These are phyloP conservation scores for Plenodomus lindquistii DNA, from an alignment of 2,329 filamentous ascomycete species.

Conservation along the genomic window DNA sequence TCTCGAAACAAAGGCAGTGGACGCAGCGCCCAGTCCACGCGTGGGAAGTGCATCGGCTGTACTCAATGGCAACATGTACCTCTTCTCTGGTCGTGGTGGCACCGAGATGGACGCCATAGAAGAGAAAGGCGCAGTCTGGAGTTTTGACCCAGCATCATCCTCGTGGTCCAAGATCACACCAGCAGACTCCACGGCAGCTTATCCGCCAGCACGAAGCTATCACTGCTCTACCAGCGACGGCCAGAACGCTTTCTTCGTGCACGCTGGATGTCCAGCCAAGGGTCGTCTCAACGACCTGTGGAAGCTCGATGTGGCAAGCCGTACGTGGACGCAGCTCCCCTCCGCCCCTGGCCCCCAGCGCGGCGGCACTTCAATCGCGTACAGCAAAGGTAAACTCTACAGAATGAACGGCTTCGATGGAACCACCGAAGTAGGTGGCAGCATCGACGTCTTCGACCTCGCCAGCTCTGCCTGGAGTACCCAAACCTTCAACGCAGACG, in stretches of 20 bases:
- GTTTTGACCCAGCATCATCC: conserved; percentile 67
- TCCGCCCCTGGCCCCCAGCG: conserved; percentile 68
- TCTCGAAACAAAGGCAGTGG: conserved; percentile 27
- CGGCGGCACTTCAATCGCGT: conserved; percentile 69
- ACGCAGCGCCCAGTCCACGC: conserved; percentile 64
- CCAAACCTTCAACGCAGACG: conserved; percentile 47
- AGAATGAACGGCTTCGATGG: conserved; percentile 83
- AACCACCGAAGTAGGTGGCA: conserved; percentile 68
- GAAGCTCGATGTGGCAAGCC: conserved; percentile 70
- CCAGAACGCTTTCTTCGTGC: conserved; percentile 71
- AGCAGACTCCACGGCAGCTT: conserved; percentile 49
- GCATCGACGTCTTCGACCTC: conserved; percentile 64
- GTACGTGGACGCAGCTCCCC: conserved; percentile 69
- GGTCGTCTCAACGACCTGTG: conserved; percentile 73
- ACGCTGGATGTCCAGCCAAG: conserved; percentile 71
- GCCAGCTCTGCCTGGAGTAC: conserved; percentile 48
- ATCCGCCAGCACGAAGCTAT: conserved; percentile 70
- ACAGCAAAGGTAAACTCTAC: conserved; percentile 68
- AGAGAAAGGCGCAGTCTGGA: conserved; percentile 75
- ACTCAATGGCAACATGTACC: conserved; percentile 71
- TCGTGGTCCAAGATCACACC: conserved; percentile 70
- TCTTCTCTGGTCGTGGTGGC: conserved; percentile 80
- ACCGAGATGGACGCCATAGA: conserved; percentile 70
- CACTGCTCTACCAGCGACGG: conserved; percentile 69
- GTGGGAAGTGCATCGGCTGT: conserved; percentile 74